These are phyloP conservation scores for Massarina eburnea DNA, from an alignment of 2,329 filamentous ascomycete genomes.

Conservation along the genomic window DNA sequence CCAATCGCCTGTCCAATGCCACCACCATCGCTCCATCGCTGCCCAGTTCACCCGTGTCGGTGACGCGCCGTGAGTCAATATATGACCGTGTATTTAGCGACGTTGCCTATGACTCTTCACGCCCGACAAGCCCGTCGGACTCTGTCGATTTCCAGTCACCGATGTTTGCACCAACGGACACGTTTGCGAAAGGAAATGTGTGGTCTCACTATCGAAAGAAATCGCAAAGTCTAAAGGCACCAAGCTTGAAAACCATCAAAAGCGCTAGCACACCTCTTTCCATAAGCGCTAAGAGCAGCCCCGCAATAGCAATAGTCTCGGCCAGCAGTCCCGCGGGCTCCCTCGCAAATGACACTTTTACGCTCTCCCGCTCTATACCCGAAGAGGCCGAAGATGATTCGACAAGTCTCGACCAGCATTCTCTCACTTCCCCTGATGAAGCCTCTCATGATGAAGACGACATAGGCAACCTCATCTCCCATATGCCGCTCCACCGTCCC, in stretches of 20 bases:
- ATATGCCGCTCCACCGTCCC: constrained; percentile 38
- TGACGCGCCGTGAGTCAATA: constrained; percentile 67
- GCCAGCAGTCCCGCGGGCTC: constrained; percentile 35
- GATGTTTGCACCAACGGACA: constrained; percentile 53
- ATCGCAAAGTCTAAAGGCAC: constrained; percentile 33
- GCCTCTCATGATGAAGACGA: constrained; percentile 31
- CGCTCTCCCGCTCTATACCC: constrained; percentile 30
- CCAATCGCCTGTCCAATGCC: constrained; percentile 65
- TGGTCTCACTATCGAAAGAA: constrained; percentile 22
- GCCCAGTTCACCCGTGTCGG: constrained; percentile 79
- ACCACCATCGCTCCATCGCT: constrained; percentile 68
- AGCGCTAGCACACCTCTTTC: constrained; percentile 37
- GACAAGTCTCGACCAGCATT: constrained; percentile 11
- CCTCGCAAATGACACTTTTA: constrained; percentile 31
- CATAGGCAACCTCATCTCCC: constrained; percentile 35
- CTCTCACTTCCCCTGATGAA: constrained; percentile 25
- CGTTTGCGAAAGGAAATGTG: constrained; percentile 16
- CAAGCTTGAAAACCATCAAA: constrained; percentile 30
- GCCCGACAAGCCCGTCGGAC: constrained; percentile 74
- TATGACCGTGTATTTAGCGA: constrained; percentile 73
- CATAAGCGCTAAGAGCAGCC: constrained; percentile 37
- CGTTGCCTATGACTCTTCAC: constrained; percentile 63
- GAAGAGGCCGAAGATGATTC: constrained; percentile 39
- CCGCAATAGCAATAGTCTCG: constrained; percentile 35
- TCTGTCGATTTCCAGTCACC: constrained; percentile 65